These are phyloP conservation scores for Dioscorea cayenensis DNA, from an alignment of 116 monocot genomes.

Conservation along the genomic window DNA sequence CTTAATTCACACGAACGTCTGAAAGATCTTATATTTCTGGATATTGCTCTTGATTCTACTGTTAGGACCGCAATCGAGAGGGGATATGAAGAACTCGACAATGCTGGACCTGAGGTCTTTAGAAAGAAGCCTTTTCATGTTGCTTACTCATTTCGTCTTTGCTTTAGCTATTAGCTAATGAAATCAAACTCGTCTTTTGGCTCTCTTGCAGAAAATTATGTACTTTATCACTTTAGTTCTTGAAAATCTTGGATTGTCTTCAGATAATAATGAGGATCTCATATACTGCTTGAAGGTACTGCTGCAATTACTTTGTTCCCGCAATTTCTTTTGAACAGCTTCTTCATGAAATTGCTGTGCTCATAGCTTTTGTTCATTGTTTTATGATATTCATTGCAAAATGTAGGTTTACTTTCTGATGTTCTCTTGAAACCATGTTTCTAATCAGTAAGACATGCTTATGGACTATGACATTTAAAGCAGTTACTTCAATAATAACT, in stretches of 20 bases:
- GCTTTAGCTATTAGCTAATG: not conserved
- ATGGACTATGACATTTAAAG: too few species aligned
- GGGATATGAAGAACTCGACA: conserved; percentile 75
- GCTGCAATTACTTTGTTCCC: not conserved
- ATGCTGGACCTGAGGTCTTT: conserved; percentile 73
- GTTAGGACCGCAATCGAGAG: conserved; percentile 89
- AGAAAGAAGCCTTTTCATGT: not conserved
- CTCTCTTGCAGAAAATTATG: conserved; percentile 81
- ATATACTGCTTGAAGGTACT: conserved; percentile 94
- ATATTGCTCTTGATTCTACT: conserved; percentile 94
- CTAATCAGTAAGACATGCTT: not conserved
- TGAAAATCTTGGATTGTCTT: conserved; percentile 89
- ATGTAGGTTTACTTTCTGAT: not conserved
- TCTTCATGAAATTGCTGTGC: too few species aligned
- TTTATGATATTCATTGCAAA: not conserved
- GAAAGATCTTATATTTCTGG: conserved; percentile 92
- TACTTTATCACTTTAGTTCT: conserved; percentile 80
- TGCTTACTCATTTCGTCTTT: not conserved
- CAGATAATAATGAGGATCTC: conserved; percentile 88
- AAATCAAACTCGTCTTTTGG: conserved; percentile 8
- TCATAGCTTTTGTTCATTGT: too few species aligned
- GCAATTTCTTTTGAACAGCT: too few species aligned
- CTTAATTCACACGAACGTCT: conserved; percentile 59
- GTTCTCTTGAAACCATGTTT: not conserved
- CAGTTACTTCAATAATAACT: too few species aligned